Conservation (phyloP, 2,329 filamentous ascomycete genomes). For the Phyllosticta paracitricarpa region DNA sequence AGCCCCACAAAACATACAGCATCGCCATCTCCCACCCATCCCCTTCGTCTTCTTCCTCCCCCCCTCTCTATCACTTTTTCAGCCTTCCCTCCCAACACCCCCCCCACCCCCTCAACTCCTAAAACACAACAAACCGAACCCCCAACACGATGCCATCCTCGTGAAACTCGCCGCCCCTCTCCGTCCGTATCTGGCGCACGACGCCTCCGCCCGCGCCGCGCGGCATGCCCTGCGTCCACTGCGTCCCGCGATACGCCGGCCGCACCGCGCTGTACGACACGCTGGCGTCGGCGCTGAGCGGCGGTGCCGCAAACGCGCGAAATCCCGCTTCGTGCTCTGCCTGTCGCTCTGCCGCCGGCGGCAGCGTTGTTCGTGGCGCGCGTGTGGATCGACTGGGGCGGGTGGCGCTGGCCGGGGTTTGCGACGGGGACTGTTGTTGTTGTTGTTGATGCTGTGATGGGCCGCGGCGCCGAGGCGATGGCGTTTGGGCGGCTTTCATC, state of each 20-base stretch:
- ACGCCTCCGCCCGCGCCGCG: slow-evolving; percentile 15
- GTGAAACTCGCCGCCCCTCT: slow-evolving; percentile 29
- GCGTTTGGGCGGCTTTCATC: too few species aligned
- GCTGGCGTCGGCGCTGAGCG: slow-evolving; percentile 24
- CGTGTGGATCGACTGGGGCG: not conserved
- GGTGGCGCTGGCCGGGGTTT: not conserved
- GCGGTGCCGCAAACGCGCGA: slow-evolving; percentile 15
- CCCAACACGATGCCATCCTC: slow-evolving; percentile 33
- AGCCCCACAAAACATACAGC: too few species aligned
- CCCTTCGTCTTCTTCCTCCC: too few species aligned
- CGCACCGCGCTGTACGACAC: slow-evolving; percentile 22
- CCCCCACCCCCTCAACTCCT: not conserved
- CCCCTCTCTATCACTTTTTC: too few species aligned
- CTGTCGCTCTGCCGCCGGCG: slow-evolving; percentile 17
- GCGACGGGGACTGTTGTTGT: not conserved
- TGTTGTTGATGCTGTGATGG: not conserved
- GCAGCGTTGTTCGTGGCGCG: slow-evolving; percentile 1
- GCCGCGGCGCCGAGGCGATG: too few species aligned
- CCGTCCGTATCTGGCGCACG: slow-evolving; percentile 30
- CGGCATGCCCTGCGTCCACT: slow-evolving; percentile 10
- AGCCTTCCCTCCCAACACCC: not conserved
- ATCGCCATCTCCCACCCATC: too few species aligned
- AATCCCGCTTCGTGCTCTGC: not conserved
- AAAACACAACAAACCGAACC: slow-evolving; percentile 30
- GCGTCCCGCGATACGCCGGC: slow-evolving; percentile 11